Conservation (phyloP, 805 yeast genomes). For the Starmerella vaccinii region DNA sequence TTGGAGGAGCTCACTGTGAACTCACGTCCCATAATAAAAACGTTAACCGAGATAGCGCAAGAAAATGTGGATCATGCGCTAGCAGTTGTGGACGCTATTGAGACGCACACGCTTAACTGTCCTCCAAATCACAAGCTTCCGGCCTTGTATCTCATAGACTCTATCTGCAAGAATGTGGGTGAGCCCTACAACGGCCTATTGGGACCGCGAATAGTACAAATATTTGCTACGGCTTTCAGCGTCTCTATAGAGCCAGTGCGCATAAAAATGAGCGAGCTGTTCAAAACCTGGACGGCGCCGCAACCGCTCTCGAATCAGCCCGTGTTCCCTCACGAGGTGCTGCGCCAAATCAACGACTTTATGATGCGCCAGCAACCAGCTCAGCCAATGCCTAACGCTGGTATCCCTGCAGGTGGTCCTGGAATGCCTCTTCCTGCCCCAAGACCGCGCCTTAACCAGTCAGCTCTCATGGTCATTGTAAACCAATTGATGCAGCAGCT, state of each 20-base stretch:
- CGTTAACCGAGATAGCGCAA: conserved; percentile 72
- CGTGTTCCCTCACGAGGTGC: conserved; percentile 59
- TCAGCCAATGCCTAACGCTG: neutral
- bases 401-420: neutral
- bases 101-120: conserved; percentile 59
- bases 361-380: conserved; percentile 29
- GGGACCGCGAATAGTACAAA: conserved; percentile 55
- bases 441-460: conserved; percentile 23
- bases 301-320: conserved; percentile 53
- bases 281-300: conserved; percentile 76
- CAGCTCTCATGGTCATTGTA: conserved; percentile 28
- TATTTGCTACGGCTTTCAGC: conserved; percentile 70
- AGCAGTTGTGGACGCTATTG: conserved; percentile 66
- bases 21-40: conserved; percentile 80
- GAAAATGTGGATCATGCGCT: conserved; percentile 72
- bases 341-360: conserved; percentile 65
- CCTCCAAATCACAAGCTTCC: conserved; percentile 77
- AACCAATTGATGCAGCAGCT: conserved; percentile 24
- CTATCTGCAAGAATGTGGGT: conserved; percentile 84
- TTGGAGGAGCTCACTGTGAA: conserved; percentile 72
- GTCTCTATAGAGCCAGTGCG: conserved; percentile 68
- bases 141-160: conserved; percentile 75
- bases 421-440: conserved; percentile 5
- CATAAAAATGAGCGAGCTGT: conserved; percentile 60
- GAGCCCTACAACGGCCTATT: conserved; percentile 77